Evolutionary conservation across 129 eudicot species (phyloP).

Genomic region (Ambrosia artemisiifolia): DNA sequence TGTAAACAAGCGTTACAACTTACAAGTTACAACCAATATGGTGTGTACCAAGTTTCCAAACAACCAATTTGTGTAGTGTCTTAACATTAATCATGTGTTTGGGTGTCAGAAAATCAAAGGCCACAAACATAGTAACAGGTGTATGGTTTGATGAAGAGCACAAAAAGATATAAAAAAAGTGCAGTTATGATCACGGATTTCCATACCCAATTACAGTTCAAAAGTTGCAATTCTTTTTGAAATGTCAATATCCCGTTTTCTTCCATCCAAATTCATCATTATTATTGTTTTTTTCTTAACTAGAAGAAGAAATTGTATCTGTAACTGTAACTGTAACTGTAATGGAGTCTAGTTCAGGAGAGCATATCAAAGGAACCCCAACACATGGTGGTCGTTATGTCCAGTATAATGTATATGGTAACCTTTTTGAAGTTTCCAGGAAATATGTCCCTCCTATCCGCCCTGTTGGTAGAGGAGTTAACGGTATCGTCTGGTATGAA

Average conservation of each 20-base stretch:
- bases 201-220: constrained; percentile 29
- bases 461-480: constrained; percentile 93
- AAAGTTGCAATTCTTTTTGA: constrained; percentile 27
- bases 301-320: not conserved
- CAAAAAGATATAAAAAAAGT: constrained; percentile 24
- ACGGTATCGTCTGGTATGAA: constrained; percentile 78
- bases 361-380: constrained; percentile 55
- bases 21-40: too few species aligned
- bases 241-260: constrained; percentile 16
- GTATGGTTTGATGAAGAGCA: constrained; percentile 25
- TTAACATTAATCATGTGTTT: too few species aligned
- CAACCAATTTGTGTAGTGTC: too few species aligned
- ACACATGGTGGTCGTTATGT: constrained; percentile 85
- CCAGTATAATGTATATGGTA: constrained; percentile 80
- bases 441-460: constrained; percentile 82
- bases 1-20: too few species aligned
- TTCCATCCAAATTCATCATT: constrained; percentile 17
- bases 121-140: constrained; percentile 23
- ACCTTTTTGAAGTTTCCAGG: constrained; percentile 78
- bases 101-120: too few species aligned
- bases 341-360: constrained; percentile 61
- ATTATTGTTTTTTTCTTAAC: not conserved
- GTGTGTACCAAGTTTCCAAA: too few species aligned
- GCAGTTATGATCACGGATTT: constrained; percentile 27
- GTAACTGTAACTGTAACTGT: too few species aligned